These are phyloP conservation scores for Westerdykella aurantiaca DNA, from an alignment of 2,329 filamentous ascomycete species.

Conservation along the genomic window DNA sequence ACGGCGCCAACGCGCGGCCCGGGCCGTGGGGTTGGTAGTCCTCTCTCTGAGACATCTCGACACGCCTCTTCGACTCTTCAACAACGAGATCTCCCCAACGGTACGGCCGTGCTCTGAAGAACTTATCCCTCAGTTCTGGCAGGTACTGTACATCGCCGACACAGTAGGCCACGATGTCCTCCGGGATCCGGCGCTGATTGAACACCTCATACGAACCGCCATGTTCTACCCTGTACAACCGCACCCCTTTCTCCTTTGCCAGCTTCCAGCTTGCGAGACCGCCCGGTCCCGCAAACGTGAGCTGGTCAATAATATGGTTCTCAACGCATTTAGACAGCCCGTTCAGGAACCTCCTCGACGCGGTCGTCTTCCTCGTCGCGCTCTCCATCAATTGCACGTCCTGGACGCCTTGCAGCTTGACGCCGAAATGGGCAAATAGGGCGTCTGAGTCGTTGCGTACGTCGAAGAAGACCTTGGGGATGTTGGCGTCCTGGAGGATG, in stretches of 20 bases:
- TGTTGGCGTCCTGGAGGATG: constrained; percentile 21
- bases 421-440: constrained; percentile 13
- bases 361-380: constrained; percentile 5
- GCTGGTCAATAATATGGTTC: constrained; percentile 1
- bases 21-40: constrained; percentile 18
- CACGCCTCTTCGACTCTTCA: neutral
- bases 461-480: constrained; percentile 26
- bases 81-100: neutral
- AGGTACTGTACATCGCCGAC: constrained; percentile 18
- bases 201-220: constrained; percentile 27
- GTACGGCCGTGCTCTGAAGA: neutral
- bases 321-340: constrained; percentile 11
- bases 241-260: constrained; percentile 16
- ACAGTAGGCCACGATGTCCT: constrained; percentile 24
- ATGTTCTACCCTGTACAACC: constrained; percentile 16
- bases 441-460: constrained; percentile 26
- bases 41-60: constrained; percentile 9
- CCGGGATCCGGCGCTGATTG: constrained; percentile 20
- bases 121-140: constrained; percentile 8
- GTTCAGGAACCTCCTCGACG: constrained; percentile 4
- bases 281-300: no score
- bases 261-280: constrained; percentile 5
- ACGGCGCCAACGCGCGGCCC: constrained; percentile 20
- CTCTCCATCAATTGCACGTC: constrained; percentile 20
- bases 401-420: constrained; percentile 12